Conservation (phyloP, 2,329 filamentous ascomycete genomes). For the Colletotrichum lentis region DNA sequence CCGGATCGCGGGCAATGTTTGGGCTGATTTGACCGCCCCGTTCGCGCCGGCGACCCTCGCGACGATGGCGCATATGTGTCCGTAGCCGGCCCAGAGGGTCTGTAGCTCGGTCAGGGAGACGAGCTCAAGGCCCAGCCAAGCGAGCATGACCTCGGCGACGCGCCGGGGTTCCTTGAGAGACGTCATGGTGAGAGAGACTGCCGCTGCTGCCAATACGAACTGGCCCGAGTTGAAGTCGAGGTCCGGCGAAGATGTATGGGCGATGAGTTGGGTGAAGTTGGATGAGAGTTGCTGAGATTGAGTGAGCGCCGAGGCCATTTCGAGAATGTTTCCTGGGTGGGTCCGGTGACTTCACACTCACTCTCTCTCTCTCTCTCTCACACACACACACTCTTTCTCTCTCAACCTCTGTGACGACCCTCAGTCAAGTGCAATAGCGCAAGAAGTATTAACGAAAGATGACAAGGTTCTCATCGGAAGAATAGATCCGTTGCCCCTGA, state of each 20-base stretch:
- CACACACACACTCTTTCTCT: no score
- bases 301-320: slow-evolving; percentile 26
- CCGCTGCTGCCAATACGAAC: not conserved
- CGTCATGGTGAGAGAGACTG: slow-evolving; percentile 10
- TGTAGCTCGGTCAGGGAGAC: slow-evolving; percentile 52
- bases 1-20: slow-evolving; percentile 38
- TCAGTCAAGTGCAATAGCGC: not conserved
- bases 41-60: slow-evolving; percentile 47
- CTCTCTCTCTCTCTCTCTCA: no score
- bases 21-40: not conserved
- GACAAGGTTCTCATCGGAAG: no score
- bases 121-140: slow-evolving; percentile 52
- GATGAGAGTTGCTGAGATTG: slow-evolving; percentile 8
- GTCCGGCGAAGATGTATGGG: not conserved
- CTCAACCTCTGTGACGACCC: not conserved
- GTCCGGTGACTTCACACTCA: slow-evolving; percentile 14
- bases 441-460: not conserved
- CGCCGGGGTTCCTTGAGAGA: slow-evolving; percentile 42
- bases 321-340: slow-evolving; percentile 19
- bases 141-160: slow-evolving; percentile 53
- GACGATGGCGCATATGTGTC: slow-evolving; percentile 63
- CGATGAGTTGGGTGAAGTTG: slow-evolving; percentile 28
- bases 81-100: slow-evolving; percentile 61
- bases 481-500: no score
- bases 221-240: not conserved